A percentile compares a stretch with the other conserved stretches of the same genome.
These are phyloP conservation scores for Aspergillus udagawae DNA, from an alignment of 2,329 filamentous ascomycete species.

Conservation along the genomic window DNA sequence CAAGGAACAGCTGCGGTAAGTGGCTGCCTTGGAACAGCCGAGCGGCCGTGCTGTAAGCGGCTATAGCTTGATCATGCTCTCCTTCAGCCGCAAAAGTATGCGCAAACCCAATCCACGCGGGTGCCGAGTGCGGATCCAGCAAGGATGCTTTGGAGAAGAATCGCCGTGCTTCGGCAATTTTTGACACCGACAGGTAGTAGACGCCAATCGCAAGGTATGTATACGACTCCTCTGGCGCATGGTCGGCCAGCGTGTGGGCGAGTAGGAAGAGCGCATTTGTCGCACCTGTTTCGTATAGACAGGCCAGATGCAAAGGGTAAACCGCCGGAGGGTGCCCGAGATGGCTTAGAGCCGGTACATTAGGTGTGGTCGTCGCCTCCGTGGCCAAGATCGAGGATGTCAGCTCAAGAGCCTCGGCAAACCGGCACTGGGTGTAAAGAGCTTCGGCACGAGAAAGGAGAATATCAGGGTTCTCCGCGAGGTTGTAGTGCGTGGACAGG, in stretches of 20 bases:
- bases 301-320: slow-evolving; percentile 87
- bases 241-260: slow-evolving; percentile 87
- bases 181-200: slow-evolving; percentile 86
- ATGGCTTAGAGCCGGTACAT: slow-evolving; percentile 30
- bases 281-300: slow-evolving; percentile 79
- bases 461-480: slow-evolving; percentile 81
- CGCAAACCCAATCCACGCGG: slow-evolving; percentile 97
- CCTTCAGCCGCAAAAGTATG: slow-evolving; percentile 97
- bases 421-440: slow-evolving; percentile 90
- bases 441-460: slow-evolving; percentile 86
- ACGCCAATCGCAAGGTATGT: slow-evolving; percentile 92
- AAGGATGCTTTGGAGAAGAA: slow-evolving; percentile 98
- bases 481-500: slow-evolving; percentile 87
- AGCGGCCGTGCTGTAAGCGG: slow-evolving; percentile 92
- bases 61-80: slow-evolving; percentile 97
- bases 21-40: slow-evolving; percentile 95
- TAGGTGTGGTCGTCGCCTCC: slow-evolving; percentile 20
- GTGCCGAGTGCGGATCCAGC: slow-evolving; percentile 95
- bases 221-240: slow-evolving; percentile 83
- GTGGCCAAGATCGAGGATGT: slow-evolving; percentile 75
- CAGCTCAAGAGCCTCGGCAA: slow-evolving; percentile 77
- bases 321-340: slow-evolving; percentile 51
- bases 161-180: slow-evolving; percentile 86
- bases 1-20: slow-evolving; percentile 88
- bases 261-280: slow-evolving; percentile 89